A percentile compares a stretch with the other conserved stretches of the same genome.
phyloP scores from a whole-genome alignment of 2,329 filamentous ascomycete species.

The Volutella citrinella region DNA sequence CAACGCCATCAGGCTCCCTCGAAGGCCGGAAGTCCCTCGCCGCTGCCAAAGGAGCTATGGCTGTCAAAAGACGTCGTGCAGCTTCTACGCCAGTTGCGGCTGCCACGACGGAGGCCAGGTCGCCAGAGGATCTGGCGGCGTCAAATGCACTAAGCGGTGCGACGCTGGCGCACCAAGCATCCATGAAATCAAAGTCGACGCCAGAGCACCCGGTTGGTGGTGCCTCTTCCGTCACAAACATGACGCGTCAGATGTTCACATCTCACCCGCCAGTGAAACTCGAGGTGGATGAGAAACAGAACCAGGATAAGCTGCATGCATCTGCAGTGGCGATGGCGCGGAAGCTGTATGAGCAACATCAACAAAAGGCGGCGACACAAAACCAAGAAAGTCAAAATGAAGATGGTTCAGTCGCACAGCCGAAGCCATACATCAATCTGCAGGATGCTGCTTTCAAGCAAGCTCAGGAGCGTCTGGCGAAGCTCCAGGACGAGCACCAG shows the following conservation, averaged over 20 bases:
- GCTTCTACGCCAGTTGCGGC: constrained; percentile 56
- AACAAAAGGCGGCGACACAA: constrained; percentile 47
- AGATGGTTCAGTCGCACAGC: too few relatives aligned
- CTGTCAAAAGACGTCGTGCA: constrained; percentile 57
- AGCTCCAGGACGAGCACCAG: constrained; percentile 69
- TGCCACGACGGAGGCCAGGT: constrained; percentile 14
- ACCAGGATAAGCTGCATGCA: constrained; percentile 70
- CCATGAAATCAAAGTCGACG: constrained; percentile 41
- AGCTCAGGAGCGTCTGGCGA: constrained; percentile 78
- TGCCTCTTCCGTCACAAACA: constrained; percentile 64
- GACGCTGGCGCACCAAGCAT: constrained; percentile 59
- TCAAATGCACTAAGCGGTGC: constrained; percentile 72
- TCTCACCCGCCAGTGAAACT: constrained; percentile 68
- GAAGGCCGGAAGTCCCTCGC: constrained; percentile 64
- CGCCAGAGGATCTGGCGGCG: constrained; percentile 41
- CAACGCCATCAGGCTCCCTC: constrained; percentile 36
- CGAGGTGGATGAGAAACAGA: constrained; percentile 72
- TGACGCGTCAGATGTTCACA: constrained; percentile 74
- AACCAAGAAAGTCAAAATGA: too few relatives aligned
- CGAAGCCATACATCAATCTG: constrained; percentile 60
- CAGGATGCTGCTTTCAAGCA: constrained; percentile 86
- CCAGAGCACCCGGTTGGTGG: constrained; percentile 58
- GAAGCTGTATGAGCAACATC: constrained; percentile 74
- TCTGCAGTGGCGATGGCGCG: constrained; percentile 88
- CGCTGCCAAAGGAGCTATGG: constrained; percentile 76